A percentile compares a stretch with the other conserved stretches of the same genome.
Evolutionary conservation across 2,329 filamentous ascomycete species (phyloP).

Genomic region (Ceratocystis destructans): DNA sequence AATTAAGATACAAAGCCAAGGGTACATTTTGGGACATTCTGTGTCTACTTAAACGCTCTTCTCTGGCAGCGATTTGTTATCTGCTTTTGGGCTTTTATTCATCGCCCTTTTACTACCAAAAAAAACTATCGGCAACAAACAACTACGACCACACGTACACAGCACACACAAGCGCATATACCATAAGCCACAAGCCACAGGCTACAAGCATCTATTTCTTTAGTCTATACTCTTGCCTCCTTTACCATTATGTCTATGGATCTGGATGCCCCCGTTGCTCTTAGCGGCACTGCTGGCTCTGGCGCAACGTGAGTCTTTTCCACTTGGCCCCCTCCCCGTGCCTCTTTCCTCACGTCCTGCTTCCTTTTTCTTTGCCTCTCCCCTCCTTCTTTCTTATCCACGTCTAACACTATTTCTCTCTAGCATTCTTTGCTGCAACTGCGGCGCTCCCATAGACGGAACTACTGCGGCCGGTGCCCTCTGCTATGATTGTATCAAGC

Average conservation of each 20-base stretch:
- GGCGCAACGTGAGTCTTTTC: constrained; percentile 30
- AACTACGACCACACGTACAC: neutral
- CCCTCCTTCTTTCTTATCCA: constrained; percentile 9
- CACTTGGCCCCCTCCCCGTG: neutral
- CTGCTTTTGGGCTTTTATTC: neutral
- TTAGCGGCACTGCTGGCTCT: constrained; percentile 25
- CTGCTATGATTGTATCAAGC: constrained; percentile 91
- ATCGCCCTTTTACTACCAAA: neutral
- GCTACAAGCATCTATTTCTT: neutral
- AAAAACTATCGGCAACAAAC: neutral
- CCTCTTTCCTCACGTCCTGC: neutral
- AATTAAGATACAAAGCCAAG: neutral
- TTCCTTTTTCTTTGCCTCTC: neutral
- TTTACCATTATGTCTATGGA: constrained; percentile 30
- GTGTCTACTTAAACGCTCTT: neutral
- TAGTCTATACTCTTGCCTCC: neutral
- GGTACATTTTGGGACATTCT: neutral
- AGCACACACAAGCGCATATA: neutral
- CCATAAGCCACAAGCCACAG: neutral
- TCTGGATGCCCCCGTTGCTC: constrained; percentile 32
- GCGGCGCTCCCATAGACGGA: constrained; percentile 88
- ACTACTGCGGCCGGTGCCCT: constrained; percentile 73
- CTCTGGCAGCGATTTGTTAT: neutral
- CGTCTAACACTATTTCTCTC: neutral
- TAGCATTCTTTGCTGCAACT: constrained; percentile 96